Evolutionary conservation across 352 stramenopile genomes (phyloP), one percentile per base, ranked within the genome.

Genomic region (Phytophthora sojae): DNA sequence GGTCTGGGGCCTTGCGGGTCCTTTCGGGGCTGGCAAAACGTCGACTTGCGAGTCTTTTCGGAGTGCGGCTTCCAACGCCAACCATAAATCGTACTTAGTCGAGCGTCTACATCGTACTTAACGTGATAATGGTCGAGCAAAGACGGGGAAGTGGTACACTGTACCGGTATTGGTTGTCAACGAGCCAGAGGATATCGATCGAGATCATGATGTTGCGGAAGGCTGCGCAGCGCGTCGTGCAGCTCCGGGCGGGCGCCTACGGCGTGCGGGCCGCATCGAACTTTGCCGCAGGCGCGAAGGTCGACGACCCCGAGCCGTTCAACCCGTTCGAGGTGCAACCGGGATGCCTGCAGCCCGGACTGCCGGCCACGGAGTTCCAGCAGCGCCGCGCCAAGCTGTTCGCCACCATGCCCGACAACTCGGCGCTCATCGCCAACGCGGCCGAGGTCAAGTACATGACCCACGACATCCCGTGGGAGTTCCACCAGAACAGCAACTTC

Each of bases 401-500:
- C 56, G 77, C 85, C 4, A 76, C 71, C 4, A 67, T 96, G 69
- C 85, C 88, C 1, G 67, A 88, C 53, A 87, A 96, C 74, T 91
- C 88, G 49, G 86, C 85, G 52, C 75, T 95, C 32, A 85, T 95
- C 61, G 42, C 91, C 6, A 89, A 90, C 25, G 88, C 86, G 2
- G 82, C 85, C 2, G 79, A 88, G 54, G 88, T 86, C 64, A 92
- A 94, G 77, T 96, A 84, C 73, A 92, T 93, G 85, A 92, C 88
- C n/a, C 81, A 96, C 76, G 88, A 96, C 56, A 96, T 96, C 35
- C 88, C 88, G 61, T 96, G 89, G 74, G 88, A 96, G 44, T 96
- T 96, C 61, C 86, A 90, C 60, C 88, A 96, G 71, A 92, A 92
- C 79, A 85, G 79, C 59, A 92, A 94, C 75, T 96, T 96, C 57